phyloP scores from a whole-genome alignment of 1,139 yeast genomes.

The Saccharomyces hybrid region DNA sequence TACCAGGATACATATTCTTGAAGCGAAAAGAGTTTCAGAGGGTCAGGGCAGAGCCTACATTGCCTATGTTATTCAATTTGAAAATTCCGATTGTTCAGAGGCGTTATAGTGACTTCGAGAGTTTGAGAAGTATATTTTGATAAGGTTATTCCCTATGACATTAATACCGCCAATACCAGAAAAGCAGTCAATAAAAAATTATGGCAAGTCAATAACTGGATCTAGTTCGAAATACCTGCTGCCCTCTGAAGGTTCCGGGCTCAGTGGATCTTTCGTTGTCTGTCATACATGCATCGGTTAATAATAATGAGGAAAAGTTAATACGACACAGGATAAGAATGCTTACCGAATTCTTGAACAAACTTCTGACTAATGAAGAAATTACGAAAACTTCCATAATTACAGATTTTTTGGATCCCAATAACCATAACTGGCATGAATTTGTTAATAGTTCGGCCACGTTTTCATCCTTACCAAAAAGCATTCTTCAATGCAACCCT shows the following conservation, averaged over 20 bases:
- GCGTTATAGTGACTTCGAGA: constrained; percentile 87
- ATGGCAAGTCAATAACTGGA: constrained; percentile 28
- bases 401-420: constrained; percentile 75
- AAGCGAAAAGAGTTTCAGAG: constrained; percentile 74
- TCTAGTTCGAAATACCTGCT: constrained; percentile 24
- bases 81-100: constrained; percentile 58
- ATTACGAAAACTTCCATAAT: constrained; percentile 53
- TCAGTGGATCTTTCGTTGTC: constrained; percentile 27
- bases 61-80: constrained; percentile 68
- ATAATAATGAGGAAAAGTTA: constrained; percentile 27
- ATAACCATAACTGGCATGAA: constrained; percentile 56
- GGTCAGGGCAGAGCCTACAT: constrained; percentile 66
- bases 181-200: constrained; percentile 47
- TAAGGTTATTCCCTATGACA: constrained; percentile 70
- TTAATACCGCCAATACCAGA: constrained; percentile 94
- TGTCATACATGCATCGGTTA: constrained; percentile 26
- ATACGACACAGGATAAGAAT: constrained; percentile 32
- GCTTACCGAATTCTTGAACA: constrained; percentile 28
- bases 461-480: constrained; percentile 45
- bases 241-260: constrained; percentile 28
- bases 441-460: constrained; percentile 51
- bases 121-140: constrained; percentile 62
- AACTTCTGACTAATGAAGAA: constrained; percentile 22
- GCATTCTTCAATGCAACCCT: constrained; percentile 47
- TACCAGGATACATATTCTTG: constrained; percentile 43